Evolutionary conservation across 2,329 filamentous ascomycete genomes (phyloP).

Genomic region (Chaetomium globosum): DNA sequence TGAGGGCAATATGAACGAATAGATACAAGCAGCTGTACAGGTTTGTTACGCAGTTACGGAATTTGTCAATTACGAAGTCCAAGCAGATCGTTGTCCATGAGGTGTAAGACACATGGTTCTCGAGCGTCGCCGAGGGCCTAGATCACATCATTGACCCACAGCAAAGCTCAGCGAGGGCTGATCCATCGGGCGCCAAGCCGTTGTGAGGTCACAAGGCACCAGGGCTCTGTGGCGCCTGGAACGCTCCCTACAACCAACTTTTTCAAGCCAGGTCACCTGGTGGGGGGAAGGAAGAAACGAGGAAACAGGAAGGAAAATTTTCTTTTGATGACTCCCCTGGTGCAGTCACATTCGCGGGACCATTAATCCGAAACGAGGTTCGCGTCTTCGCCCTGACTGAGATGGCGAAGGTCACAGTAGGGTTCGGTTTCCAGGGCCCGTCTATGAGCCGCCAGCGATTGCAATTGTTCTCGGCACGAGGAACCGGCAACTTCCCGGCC

Average conservation of each 20-base stretch:
- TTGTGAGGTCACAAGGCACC: conserved; percentile 12
- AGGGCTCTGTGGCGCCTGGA: background rate
- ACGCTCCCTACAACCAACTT: background rate
- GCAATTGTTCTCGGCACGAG: background rate
- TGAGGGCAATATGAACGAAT: too few relatives aligned
- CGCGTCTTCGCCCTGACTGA: background rate
- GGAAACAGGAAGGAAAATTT: conserved; percentile 3
- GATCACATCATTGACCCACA: conserved; percentile 10
- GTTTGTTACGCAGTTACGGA: too few relatives aligned
- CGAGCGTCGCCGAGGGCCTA: background rate
- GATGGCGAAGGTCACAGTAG: background rate
- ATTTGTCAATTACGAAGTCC: too few relatives aligned
- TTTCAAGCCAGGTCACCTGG: conserved; percentile 12
- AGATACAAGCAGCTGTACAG: too few relatives aligned
- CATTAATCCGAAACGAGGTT: background rate
- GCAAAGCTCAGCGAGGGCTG: background rate
- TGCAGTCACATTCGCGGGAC: background rate
- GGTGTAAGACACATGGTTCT: background rate
- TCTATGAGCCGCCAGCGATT: background rate
- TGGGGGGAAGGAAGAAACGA: background rate
- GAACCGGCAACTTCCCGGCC: background rate
- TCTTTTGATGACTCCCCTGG: background rate
- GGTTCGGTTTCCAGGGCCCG: too few relatives aligned
- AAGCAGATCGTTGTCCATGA: too few relatives aligned
- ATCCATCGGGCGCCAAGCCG: background rate